Conservation (phyloP, 495 filamentous ascomycete species). For the Penicillium arizonense region DNA sequence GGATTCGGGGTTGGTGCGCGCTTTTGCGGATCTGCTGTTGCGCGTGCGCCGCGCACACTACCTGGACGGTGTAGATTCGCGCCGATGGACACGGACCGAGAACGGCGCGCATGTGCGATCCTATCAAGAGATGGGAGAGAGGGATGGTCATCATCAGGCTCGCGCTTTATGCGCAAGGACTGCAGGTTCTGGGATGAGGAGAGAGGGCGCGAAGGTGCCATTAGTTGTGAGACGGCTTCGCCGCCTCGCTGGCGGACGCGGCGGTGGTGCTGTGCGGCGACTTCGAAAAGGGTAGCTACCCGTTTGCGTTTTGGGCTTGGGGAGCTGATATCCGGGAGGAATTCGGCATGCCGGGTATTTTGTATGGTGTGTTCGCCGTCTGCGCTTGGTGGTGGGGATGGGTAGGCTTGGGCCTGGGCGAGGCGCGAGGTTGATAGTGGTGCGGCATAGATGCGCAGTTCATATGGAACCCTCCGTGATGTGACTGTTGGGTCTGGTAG, state of each 20-base stretch:
- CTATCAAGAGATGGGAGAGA: slow-evolving; percentile 33
- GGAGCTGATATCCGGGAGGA: slow-evolving; percentile 41
- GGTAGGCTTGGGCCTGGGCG: slow-evolving; percentile 34
- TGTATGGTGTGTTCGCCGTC: slow-evolving; percentile 12
- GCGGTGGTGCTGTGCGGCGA: slow-evolving; percentile 55
- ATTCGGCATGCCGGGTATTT: slow-evolving; percentile 31
- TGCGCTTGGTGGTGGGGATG: slow-evolving; percentile 29
- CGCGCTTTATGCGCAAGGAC: slow-evolving; percentile 36
- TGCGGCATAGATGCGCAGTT: slow-evolving; percentile 42
- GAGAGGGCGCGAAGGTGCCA: slow-evolving; percentile 41
- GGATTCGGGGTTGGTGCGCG: slow-evolving; percentile 27
- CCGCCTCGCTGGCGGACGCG: slow-evolving; percentile 55
- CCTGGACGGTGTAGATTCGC: slow-evolving; percentile 27
- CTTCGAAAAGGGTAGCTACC: slow-evolving; percentile 56
- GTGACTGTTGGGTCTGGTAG: slow-evolving; percentile 11
- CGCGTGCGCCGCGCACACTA: slow-evolving; percentile 17
- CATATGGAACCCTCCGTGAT: slow-evolving; percentile 16
- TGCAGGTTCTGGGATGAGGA: slow-evolving; percentile 38
- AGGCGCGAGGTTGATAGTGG: slow-evolving; percentile 36
- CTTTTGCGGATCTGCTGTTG: slow-evolving; percentile 23
- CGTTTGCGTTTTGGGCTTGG: slow-evolving; percentile 54
- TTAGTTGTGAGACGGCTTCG: slow-evolving; percentile 54
- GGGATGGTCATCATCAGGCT: slow-evolving; percentile 35
- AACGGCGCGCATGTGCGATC: slow-evolving; percentile 26
- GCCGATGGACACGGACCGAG: slow-evolving; percentile 39